phyloP scores from a whole-genome alignment of 2,329 filamentous ascomycete genomes.

The Fusarium foetens region DNA sequence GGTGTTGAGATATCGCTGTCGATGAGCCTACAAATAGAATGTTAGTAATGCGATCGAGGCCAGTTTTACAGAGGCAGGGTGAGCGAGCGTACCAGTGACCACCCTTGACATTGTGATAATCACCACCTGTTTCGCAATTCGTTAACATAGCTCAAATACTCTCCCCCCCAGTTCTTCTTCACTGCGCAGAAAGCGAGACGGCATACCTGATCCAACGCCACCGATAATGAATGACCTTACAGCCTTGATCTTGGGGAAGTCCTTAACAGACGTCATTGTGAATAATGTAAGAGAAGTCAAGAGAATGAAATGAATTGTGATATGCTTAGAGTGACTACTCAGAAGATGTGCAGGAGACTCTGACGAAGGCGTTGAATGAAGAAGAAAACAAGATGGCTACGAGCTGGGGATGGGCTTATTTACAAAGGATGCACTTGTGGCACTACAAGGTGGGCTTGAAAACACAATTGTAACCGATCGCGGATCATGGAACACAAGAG shows the following conservation, averaged over 20 bases:
- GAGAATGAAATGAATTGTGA: neutral
- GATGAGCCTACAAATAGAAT: constrained; percentile 75
- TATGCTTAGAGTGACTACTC: neutral
- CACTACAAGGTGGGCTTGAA: constrained; percentile 26
- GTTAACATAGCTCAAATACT: neutral
- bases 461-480: constrained; percentile 19
- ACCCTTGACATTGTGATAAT: constrained; percentile 91
- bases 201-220: constrained; percentile 48
- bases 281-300: neutral
- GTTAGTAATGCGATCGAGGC: constrained; percentile 4
- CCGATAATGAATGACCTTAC: constrained; percentile 76
- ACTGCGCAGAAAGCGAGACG: neutral
- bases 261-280: constrained; percentile 61
- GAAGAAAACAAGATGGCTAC: neutral
- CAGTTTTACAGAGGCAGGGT: neutral
- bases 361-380: neutral
- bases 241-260: constrained; percentile 80
- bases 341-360: neutral
- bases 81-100: constrained; percentile 67
- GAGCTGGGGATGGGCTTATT: constrained; percentile 30
- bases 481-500: constrained; percentile 15
- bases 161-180: neutral
- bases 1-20: constrained; percentile 93
- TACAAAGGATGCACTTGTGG: constrained; percentile 30
- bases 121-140: constrained; percentile 64